These are phyloP conservation scores for Erodium texanum DNA, from an alignment of 441 rosid genomes.

Conservation along the genomic window DNA sequence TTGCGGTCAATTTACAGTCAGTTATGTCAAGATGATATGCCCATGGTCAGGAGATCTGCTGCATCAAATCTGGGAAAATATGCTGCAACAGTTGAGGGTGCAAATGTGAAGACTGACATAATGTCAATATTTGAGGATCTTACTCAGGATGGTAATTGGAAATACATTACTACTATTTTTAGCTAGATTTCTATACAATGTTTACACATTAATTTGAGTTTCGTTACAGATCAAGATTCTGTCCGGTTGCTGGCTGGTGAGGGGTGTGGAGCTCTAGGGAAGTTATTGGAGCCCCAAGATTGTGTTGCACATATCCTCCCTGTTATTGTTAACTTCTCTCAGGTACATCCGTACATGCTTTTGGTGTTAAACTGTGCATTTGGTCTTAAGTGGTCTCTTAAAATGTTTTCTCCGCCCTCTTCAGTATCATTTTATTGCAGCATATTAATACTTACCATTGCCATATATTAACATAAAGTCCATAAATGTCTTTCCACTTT, in stretches of 20 bases:
- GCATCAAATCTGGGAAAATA: slow-evolving; percentile 84
- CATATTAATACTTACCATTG: not conserved
- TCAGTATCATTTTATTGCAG: not conserved
- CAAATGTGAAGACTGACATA: slow-evolving; percentile 64
- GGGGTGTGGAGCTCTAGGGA: slow-evolving; percentile 89
- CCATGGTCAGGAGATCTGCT: slow-evolving; percentile 96
- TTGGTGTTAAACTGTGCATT: not conserved
- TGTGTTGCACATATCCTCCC: slow-evolving; percentile 77
- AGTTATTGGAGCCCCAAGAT: slow-evolving; percentile 82
- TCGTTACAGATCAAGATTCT: slow-evolving; percentile 77
- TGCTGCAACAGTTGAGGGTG: slow-evolving; percentile 82
- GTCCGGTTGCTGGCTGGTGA: slow-evolving; percentile 89
- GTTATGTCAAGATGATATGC: slow-evolving; percentile 94
- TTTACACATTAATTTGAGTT: not conserved
- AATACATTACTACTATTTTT: not conserved
- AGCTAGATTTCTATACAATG: not conserved
- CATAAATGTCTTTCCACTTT: too few relatives aligned
- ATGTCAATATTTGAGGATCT: slow-evolving; percentile 82
- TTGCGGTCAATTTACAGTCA: slow-evolving; percentile 59
- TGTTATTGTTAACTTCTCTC: slow-evolving; percentile 78
- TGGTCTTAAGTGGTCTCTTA: not conserved
- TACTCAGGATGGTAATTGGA: slow-evolving; percentile 68
- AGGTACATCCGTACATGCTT: slow-evolving; percentile 44
- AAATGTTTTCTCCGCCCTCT: not conserved
- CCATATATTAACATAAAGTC: not conserved